Evolutionary conservation across 306 rosid species (phyloP), one percentile per base, ranked within the genome.

Genomic region (Trifolium fragiferum): DNA sequence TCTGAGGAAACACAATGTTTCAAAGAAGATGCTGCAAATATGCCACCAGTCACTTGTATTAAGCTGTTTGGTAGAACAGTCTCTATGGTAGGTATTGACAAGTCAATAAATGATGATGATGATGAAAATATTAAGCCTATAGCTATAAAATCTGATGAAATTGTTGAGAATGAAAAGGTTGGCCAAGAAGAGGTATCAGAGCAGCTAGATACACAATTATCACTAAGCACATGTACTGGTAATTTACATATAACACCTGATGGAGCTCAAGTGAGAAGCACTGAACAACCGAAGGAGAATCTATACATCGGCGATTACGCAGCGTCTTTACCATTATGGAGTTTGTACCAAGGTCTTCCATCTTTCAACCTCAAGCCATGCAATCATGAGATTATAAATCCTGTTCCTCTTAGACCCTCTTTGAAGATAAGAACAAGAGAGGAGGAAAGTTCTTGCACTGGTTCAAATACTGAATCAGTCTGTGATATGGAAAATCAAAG

Each of bases 41-140:
- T 15, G n/a, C 73, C 76, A 59, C 51, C 50, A 5, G 35, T 70
- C 60, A 35, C 77, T 15, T 87, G 88, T 65, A 87, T 94, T 47
- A 94, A 90, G 87, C 91, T 94, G 55, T 94, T 94, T 78, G 99
- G 99, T 68, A 88, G 85, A 79, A 90, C 89, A 41, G 82, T 94
- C 55, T 78, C 76, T 55, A 76, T 90, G 60, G 37, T 77, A 13
- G 96, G 71, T 53, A 25, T 38, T 62, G 84, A 67, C 75, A 83
- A 61, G 75, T 68, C 82, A 57, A 33, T 74, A 37, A 62, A 74
- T 46, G 80, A 64, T 15, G 32, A 74, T 46, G 80, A 64, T 46
- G 75, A 78, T 1, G 82, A 82, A 72, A 79, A 61, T 16, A 37
- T 18, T 30, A 78, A 75, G 68, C 57, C 74, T n/a, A 18, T 43